Evolutionary conservation across 2,329 filamentous ascomycete species (phyloP).

Genomic region (Paracoccidioides lutzii): DNA sequence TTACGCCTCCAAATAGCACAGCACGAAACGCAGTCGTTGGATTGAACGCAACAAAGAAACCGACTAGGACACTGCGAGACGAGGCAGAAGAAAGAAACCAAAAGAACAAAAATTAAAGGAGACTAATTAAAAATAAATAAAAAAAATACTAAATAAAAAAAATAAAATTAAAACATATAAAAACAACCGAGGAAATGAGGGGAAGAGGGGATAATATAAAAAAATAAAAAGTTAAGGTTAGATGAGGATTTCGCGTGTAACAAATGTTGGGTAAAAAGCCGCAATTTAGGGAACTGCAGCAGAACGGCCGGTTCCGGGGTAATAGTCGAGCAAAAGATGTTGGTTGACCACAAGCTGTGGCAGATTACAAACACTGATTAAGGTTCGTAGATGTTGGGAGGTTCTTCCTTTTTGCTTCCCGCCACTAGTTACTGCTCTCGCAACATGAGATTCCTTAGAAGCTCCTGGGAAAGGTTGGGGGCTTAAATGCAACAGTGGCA

Average conservation of each 20-base stretch:
- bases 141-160: neutral
- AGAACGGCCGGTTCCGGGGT: neutral
- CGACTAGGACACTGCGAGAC: neutral
- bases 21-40: neutral
- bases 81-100: neutral
- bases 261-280: neutral
- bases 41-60: slow-evolving; percentile 2
- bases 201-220: slow-evolving; percentile 7
- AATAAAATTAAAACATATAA: neutral
- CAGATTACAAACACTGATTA: neutral
- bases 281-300: neutral
- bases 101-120: slow-evolving; percentile 2
- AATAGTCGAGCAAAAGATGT: neutral
- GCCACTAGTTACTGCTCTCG: too few species aligned
- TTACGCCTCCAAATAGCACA: neutral
- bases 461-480: neutral
- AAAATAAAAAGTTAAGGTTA: slow-evolving; percentile 11
- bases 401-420: neutral
- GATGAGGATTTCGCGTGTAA: slow-evolving; percentile 11
- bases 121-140: neutral
- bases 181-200: neutral
- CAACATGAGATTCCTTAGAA: neutral
- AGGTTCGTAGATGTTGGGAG: neutral
- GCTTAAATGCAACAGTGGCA: neutral
- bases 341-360: neutral